Conservation (phyloP, 1,284 basidiomycete species). For the Fomitopsis betulina region DNA sequence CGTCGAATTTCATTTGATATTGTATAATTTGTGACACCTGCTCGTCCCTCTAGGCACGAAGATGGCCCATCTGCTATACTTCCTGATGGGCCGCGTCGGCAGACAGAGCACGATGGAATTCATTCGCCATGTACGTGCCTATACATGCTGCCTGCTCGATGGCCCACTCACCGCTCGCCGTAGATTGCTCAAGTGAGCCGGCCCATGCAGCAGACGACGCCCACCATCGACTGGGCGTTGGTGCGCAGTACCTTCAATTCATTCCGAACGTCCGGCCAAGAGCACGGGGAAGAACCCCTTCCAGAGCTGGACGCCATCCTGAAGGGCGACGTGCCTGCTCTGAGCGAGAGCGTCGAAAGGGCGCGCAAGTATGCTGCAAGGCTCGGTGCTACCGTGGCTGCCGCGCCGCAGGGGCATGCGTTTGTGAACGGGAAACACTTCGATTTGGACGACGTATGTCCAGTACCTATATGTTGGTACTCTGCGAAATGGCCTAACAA, state of each 20-base stretch:
- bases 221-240: slow-evolving; percentile 40
- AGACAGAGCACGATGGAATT: slow-evolving; percentile 58
- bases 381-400: slow-evolving; percentile 39
- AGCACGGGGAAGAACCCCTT: slow-evolving; percentile 24
- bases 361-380: slow-evolving; percentile 48
- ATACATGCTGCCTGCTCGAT: neutral
- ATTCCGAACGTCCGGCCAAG: slow-evolving; percentile 23
- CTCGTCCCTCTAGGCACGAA: slow-evolving; percentile 40
- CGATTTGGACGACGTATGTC: slow-evolving; percentile 64
- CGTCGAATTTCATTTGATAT: slow-evolving; percentile 12
- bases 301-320: slow-evolving; percentile 40
- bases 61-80: slow-evolving; percentile 73
- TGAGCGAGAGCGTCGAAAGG: slow-evolving; percentile 24
- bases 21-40: neutral
- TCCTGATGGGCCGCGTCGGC: slow-evolving; percentile 62
- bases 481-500: neutral
- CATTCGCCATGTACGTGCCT: slow-evolving; percentile 44
- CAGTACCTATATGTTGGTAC: neutral
- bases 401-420: slow-evolving; percentile 49
- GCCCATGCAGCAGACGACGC: slow-evolving; percentile 27
- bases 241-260: slow-evolving; percentile 41
- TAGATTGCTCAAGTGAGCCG: slow-evolving; percentile 35
- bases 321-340: slow-evolving; percentile 24
- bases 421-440: slow-evolving; percentile 90
- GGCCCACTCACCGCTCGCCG: neutral